Percentiles rank a stretch among this genome's conserved stretches.
Evolutionary conservation across 345 rosid species (phyloP).

Genomic region (Syzygium jambos): DNA sequence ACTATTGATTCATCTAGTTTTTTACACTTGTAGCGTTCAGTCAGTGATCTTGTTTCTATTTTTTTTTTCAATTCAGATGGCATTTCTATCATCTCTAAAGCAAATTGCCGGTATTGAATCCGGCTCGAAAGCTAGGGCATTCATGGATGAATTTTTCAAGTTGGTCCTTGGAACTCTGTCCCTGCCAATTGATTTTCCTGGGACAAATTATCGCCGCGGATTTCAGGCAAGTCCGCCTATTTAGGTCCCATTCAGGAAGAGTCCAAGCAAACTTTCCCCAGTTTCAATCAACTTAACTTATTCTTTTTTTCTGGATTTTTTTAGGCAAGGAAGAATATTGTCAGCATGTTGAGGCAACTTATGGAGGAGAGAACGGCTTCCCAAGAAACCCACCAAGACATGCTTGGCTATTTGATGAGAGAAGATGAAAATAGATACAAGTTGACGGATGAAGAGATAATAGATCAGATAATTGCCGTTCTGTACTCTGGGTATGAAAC

Average conservation of each 20-base stretch:
- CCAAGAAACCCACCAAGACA: slow-evolving; percentile 34
- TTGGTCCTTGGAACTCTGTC: slow-evolving; percentile 73
- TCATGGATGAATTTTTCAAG: slow-evolving; percentile 58
- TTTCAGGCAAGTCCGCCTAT: slow-evolving; percentile 33
- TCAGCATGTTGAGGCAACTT: slow-evolving; percentile 26
- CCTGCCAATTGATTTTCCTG: slow-evolving; percentile 68
- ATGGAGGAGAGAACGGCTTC: slow-evolving; percentile 52
- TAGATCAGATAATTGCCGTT: slow-evolving; percentile 66
- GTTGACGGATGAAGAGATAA: slow-evolving; percentile 55
- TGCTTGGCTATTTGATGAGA: slow-evolving; percentile 50
- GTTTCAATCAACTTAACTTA: not conserved
- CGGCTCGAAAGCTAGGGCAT: slow-evolving; percentile 16
- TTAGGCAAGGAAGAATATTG: slow-evolving; percentile 54
- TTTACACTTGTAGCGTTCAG: not conserved
- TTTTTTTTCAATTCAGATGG: slow-evolving; percentile 40
- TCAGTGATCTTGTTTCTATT: not conserved
- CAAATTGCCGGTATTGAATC: slow-evolving; percentile 45
- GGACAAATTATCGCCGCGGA: slow-evolving; percentile 64
- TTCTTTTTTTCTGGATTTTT: not conserved
- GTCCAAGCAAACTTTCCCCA: not conserved
- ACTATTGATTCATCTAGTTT: not conserved
- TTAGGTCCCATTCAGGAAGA: not conserved
- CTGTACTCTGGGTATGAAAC: slow-evolving; percentile 79
- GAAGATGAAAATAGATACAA: slow-evolving; percentile 31
- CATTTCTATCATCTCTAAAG: slow-evolving; percentile 44